These are phyloP conservation scores for Linaria vulgaris DNA, from an alignment of 257 asterid genomes.

Conservation along the genomic window DNA sequence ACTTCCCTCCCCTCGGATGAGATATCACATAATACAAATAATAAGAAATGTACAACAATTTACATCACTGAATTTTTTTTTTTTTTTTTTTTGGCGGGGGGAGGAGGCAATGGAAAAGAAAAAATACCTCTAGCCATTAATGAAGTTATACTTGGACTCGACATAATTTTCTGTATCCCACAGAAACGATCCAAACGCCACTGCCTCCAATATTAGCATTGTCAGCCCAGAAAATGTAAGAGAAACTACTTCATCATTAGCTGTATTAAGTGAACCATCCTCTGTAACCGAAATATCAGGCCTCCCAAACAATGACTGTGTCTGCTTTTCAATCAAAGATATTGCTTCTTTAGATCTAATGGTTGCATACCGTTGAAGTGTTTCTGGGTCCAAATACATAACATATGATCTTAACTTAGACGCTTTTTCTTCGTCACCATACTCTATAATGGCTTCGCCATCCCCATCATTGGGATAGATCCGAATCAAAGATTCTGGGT, in stretches of 20 bases:
- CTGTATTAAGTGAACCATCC: slow-evolving; percentile 67
- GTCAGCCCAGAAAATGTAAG: slow-evolving; percentile 74
- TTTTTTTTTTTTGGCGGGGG: too few relatives aligned
- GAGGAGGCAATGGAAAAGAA: background rate
- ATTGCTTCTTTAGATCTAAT: slow-evolving; percentile 83
- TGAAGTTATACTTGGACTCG: slow-evolving; percentile 64
- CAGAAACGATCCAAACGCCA: slow-evolving; percentile 80
- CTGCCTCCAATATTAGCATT: slow-evolving; percentile 84
- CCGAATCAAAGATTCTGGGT: slow-evolving; percentile 70
- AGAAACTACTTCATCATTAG: slow-evolving; percentile 63
- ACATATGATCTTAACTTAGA: slow-evolving; percentile 74
- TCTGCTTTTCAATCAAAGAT: slow-evolving; percentile 82
- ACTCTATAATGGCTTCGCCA: slow-evolving; percentile 46
- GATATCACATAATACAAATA: too few relatives aligned
- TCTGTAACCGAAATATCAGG: slow-evolving; percentile 68
- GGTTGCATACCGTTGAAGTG: slow-evolving; percentile 84
- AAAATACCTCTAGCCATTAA: slow-evolving; percentile 44
- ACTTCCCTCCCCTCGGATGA: too few relatives aligned
- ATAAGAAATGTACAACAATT: background rate
- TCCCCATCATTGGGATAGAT: slow-evolving; percentile 66
- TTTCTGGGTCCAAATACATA: slow-evolving; percentile 88
- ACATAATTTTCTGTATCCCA: slow-evolving; percentile 84
- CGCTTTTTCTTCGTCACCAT: slow-evolving; percentile 44
- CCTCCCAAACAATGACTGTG: slow-evolving; percentile 85
- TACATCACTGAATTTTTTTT: too few relatives aligned